Evolutionary conservation across 164 flowering plant species (phyloP), one percentile per base, ranked within the genome.

Genomic region (Cinnamomum micranthum): DNA sequence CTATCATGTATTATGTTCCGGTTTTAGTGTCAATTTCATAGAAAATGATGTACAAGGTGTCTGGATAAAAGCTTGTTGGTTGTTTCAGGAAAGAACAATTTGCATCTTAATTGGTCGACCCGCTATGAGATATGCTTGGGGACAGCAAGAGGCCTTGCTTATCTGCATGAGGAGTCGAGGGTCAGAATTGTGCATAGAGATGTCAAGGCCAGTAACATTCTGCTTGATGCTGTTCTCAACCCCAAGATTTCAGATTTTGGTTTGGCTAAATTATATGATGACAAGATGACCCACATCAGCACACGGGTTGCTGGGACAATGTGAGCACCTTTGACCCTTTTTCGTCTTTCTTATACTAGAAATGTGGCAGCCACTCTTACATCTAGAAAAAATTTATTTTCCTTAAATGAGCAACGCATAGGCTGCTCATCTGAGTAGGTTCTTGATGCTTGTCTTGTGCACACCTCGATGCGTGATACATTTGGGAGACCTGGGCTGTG

Each of bases 231-330:
- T 27, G 77, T 81, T 62, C 80, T 80, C 50, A 76, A 47, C 19
- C 80, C 86, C 9, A 84, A 84, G 67, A 80, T 84, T 28, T 79
- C 86, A n/a, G 86, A 84, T 76, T 84, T 84, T 73, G 86, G 86
- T 63, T 63, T 84, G 70, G 86, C 86, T 63, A 84, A 84, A 77
- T 80, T 84, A 25, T 81, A 80, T 50, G 84, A 82, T 67, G 73
- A 78, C 50, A 74, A 69, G 52, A 35, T 74, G 62, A 81, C 86
- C 20, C 86, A 84, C 68, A 69, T 84, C 6, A 84, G 80, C 77
- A 84, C 86, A 6, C 73, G 80, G 33, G 81, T 84, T 70, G 86
- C 86, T 12, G 86, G 84, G 13, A 84, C 86, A 20, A 50, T 72
- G 86, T 84, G 75, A 78, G 74, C 20, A 50, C 68, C 27, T 2